Conservation (phyloP, 768 basidiomycete genomes). For the Russula olivacea region DNA sequence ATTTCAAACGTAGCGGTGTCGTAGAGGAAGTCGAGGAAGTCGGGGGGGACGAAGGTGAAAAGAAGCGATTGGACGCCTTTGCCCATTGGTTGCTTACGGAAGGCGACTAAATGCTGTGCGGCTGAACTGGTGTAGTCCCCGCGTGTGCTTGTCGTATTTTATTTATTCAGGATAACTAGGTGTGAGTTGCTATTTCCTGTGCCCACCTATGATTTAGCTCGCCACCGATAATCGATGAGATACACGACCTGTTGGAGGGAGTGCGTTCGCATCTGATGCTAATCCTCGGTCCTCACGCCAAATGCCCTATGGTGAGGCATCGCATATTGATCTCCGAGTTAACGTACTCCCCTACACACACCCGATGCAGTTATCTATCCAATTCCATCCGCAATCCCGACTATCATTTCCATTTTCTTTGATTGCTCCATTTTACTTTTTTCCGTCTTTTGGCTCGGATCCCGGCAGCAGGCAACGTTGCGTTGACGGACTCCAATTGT, state of each 20-base stretch:
- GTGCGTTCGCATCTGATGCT: background rate
- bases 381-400: background rate
- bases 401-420: background rate
- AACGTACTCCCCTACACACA: background rate
- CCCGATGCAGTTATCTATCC: too few relatives aligned
- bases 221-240: background rate
- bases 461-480: constrained; percentile 9
- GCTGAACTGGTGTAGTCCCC: too few relatives aligned
- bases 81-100: constrained; percentile 82
- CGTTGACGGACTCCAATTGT: background rate
- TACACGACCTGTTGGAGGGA: background rate
- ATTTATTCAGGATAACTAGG: background rate
- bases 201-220: constrained; percentile 20
- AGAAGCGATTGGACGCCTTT: constrained; percentile 81
- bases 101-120: constrained; percentile 45
- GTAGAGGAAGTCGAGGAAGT: constrained; percentile 53
- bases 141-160: constrained; percentile 7
- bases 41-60: constrained; percentile 69
- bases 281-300: too few relatives aligned
- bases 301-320: background rate
- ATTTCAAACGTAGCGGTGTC: constrained; percentile 69
- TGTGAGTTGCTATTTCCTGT: constrained; percentile 17
- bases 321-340: constrained; percentile 8
- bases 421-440: background rate
- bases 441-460: background rate